Conservation (phyloP, 768 basidiomycete species). For the Naganishia randhawae region DNA sequence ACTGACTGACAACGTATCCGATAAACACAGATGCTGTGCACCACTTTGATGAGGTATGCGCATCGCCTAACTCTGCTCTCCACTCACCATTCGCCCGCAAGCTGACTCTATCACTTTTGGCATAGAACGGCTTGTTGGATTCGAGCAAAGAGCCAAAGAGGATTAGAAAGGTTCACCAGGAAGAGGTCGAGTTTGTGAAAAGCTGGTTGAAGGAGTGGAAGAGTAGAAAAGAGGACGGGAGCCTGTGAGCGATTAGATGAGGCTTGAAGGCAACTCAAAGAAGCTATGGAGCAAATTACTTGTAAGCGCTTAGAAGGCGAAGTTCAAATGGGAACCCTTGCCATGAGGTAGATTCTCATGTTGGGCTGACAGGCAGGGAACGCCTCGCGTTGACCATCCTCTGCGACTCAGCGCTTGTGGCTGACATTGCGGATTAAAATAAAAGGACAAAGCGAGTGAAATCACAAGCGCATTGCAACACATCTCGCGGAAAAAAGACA, state of each 20-base stretch:
- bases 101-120: conserved; percentile 44
- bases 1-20: background rate
- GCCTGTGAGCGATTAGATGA: background rate
- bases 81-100: background rate
- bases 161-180: conserved; percentile 73
- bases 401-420: no score
- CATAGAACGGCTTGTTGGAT: conserved; percentile 62
- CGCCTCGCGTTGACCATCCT: no score
- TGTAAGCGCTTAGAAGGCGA: no score
- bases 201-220: conserved; percentile 64
- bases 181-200: conserved; percentile 73
- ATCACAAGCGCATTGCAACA: no score
- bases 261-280: no score
- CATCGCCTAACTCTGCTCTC: conserved; percentile 21
- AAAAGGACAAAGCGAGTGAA: no score
- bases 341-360: no score
- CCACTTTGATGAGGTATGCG: conserved; percentile 44
- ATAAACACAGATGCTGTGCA: conserved; percentile 44
- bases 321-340: no score
- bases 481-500: no score
- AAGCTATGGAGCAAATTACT: no score
- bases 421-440: no score
- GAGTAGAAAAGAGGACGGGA: conserved; percentile 30
- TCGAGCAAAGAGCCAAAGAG: conserved; percentile 65
- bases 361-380: no score